These are phyloP conservation scores for Globisporangium paroecandrum DNA, from an alignment of 352 stramenopile genomes.

Conservation along the genomic window DNA sequence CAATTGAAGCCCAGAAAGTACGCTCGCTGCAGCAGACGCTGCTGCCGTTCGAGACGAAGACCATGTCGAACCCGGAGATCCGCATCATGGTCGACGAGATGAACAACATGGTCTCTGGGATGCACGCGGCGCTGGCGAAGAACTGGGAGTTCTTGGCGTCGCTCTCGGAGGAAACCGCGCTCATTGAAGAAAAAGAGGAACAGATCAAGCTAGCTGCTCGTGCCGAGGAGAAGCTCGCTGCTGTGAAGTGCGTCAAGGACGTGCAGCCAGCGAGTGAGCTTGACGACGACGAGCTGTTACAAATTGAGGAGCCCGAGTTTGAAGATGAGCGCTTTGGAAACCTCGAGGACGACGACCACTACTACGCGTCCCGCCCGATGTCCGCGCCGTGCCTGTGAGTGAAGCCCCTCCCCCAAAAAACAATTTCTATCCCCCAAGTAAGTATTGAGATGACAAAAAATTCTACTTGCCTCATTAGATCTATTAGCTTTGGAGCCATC, in stretches of 20 bases:
- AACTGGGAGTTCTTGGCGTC: slow-evolving; percentile 20
- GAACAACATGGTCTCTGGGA: slow-evolving; percentile 13
- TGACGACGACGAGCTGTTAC: slow-evolving; percentile 8
- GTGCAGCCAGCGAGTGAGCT: not conserved
- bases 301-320: slow-evolving; percentile 11
- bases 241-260: not conserved
- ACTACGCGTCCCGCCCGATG: slow-evolving; percentile 18
- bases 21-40: slow-evolving; percentile 6
- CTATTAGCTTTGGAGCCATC: not conserved
- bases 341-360: slow-evolving; percentile 19
- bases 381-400: slow-evolving; percentile 18
- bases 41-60: slow-evolving; percentile 7
- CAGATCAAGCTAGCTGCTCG: not conserved
- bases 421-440: not conserved
- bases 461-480: not conserved
- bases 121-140: slow-evolving; percentile 10
- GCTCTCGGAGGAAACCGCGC: slow-evolving; percentile 10
- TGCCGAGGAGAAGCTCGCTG: not conserved
- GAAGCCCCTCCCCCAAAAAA: not conserved
- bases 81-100: slow-evolving; percentile 21
- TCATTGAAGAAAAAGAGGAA: not conserved
- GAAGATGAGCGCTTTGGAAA: slow-evolving; percentile 16
- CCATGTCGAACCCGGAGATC: slow-evolving; percentile 15
- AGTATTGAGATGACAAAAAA: slow-evolving; percentile 11
- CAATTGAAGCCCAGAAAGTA: slow-evolving; percentile 9